These are phyloP conservation scores for Fonsecaea nubica DNA, from an alignment of 2,329 filamentous ascomycete species.

Conservation along the genomic window DNA sequence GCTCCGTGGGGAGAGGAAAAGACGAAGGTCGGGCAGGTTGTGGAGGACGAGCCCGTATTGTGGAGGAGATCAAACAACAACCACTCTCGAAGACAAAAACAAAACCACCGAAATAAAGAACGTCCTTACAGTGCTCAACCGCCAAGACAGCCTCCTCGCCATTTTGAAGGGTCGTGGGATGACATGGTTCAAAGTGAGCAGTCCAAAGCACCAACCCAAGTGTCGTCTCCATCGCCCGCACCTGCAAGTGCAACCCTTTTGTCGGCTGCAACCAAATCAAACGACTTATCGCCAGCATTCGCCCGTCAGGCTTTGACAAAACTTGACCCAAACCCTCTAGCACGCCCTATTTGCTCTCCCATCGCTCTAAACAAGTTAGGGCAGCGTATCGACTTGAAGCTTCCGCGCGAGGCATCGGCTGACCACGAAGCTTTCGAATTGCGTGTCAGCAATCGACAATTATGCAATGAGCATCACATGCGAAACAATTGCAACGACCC, in stretches of 20 bases:
- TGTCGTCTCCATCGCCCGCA: slow-evolving; percentile 17
- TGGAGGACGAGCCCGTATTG: not conserved
- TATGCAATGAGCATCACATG: slow-evolving; percentile 38
- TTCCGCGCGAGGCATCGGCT: slow-evolving; percentile 24
- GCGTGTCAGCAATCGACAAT: slow-evolving; percentile 24
- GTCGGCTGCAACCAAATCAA: slow-evolving; percentile 7
- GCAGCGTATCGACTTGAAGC: slow-evolving; percentile 35
- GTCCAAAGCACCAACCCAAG: slow-evolving; percentile 7
- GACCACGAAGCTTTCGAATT: slow-evolving; percentile 27
- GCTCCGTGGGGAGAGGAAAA: slow-evolving; percentile 27
- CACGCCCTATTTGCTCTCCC: slow-evolving; percentile 29
- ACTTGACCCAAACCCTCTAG: slow-evolving; percentile 27
- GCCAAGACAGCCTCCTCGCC: slow-evolving; percentile 19
- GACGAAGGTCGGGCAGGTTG: not conserved
- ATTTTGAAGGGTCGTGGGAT: slow-evolving; percentile 33
- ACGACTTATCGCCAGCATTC: slow-evolving; percentile 18
- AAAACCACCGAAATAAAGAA: not conserved
- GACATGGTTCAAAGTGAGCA: slow-evolving; percentile 25
- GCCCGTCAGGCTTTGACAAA: slow-evolving; percentile 10
- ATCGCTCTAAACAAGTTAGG: slow-evolving; percentile 30
- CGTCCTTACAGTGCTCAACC: slow-evolving; percentile 11
- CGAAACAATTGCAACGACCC: slow-evolving; percentile 36
- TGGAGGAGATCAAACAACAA: slow-evolving; percentile 2
- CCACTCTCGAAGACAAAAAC: slow-evolving; percentile 4
- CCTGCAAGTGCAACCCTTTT: slow-evolving; percentile 12